Evolutionary conservation across 805 yeast genomes (phyloP), one percentile per base, ranked within the genome.

Genomic region (Barnettozyma salicaria): DNA sequence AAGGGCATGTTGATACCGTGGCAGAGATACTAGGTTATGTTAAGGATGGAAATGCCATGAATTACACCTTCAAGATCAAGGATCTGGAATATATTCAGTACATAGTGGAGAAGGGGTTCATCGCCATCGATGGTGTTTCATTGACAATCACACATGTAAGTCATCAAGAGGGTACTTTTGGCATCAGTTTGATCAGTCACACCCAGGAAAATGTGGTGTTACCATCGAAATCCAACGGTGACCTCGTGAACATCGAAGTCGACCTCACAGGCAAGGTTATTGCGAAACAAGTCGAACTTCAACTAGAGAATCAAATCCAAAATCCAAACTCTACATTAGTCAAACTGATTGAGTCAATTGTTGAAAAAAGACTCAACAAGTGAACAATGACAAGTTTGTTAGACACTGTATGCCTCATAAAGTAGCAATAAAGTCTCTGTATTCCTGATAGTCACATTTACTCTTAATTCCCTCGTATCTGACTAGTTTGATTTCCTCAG

Each of bases 31-130:
- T 71, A 2, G 58, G 61, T 1, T 68, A 61, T 19, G 60, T 47
- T 8, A 62, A 72, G 2, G 97, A 89, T 53, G 82, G 61, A n/a
- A 85, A 87, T 58, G 80, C 97, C 1, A 64, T 87, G 23, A 68
- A 80, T 4, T 82, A 78, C 57, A 81, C 85, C 4, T 89, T 90
- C 60, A 60, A 75, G 58, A 68, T 87, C 36, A 67, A 82, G 41
- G 92, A 87, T 43, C 49, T 56, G 14, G 70, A 74, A 34, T 69
- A 76, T 39, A 55, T 65, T 28, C 74, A 74, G 44, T 92, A 80
- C 57, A 80, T 92, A 42, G 97, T 92, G 9, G 95, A 87, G 55
- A 92, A 92, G 63, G 99, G 99, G 4, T 92, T 90, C 53, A 81
- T 92, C 40, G 77, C 92, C 19, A 63, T 92, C 13, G 98, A 92